These are phyloP conservation scores for Amyloporia xantha DNA, from an alignment of 768 basidiomycete genomes.

Conservation along the genomic window DNA sequence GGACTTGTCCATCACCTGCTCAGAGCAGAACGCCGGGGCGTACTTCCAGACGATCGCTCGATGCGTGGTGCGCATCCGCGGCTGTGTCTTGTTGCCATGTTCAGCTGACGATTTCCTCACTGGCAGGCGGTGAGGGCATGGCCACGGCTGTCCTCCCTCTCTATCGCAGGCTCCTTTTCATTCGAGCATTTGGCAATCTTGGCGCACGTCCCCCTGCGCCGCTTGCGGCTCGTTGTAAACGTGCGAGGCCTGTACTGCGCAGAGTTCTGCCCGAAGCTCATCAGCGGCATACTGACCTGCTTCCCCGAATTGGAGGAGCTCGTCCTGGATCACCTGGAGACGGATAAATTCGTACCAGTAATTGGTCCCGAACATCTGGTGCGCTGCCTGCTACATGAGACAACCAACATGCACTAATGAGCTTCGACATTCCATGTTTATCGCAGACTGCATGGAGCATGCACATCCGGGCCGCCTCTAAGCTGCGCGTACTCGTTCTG, in stretches of 20 bases:
- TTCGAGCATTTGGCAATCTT: background rate
- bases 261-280: background rate
- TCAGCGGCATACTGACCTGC: constrained; percentile 1
- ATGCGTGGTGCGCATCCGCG: background rate
- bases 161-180: background rate
- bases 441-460: background rate
- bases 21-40: background rate
- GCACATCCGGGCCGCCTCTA: background rate
- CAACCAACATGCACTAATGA: background rate
- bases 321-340: constrained; percentile 1
- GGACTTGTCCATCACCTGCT: background rate
- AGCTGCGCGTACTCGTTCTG: constrained; percentile 5
- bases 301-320: constrained; percentile 7
- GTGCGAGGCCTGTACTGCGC: background rate
- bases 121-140: background rate
- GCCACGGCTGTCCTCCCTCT: background rate
- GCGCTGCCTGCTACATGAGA: background rate
- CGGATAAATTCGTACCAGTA: background rate
- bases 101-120: background rate
- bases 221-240: constrained; percentile 5
- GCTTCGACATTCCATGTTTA: too few relatives aligned
- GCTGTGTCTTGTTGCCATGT: background rate
- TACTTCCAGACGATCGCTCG: background rate
- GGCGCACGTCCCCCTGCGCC: background rate
- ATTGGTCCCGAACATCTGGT: background rate